Base-by-base conservation (phyloP, 2,329 filamentous ascomycete genomes). In the Microdochium paspali region DNA sequence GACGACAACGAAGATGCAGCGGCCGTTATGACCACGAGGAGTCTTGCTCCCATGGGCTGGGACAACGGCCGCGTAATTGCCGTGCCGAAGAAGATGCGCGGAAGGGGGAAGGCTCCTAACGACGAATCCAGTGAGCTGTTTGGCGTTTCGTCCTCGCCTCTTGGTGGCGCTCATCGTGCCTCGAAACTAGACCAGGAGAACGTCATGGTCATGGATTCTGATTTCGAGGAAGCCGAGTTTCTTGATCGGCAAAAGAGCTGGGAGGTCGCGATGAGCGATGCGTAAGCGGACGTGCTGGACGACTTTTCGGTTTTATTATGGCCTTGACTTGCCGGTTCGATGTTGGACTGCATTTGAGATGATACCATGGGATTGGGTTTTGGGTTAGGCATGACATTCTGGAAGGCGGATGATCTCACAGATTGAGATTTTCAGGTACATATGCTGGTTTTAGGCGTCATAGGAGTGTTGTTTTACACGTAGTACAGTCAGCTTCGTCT, bases 221-320 rank as follows among this genome's bases (percentile, higher is more conserved):
- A 88, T 59, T 88, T 88, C 60, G 81, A 76, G 49, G 85, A 89
- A 49, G 84, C 84, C 0, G 72, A 77, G 1, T 89, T 89, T 50
- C 61, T 84, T 46, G 77, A 80, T 48, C 69, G 62, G 2, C 51
- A 46, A 28, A 46, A 52, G 7, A 47, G 44, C 12, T 63, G 62
- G 32, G 67, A 68, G 24, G 61, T 69, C 44, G 69, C 73, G 12
- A 70, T 76, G 67, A 61, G 58, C 28, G 65, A 62, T 46, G 54
- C 53, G 5, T 64, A 42, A 56, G 12, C 9, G 6, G 15, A 21
- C n/a, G 12, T 20, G 15, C 35, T 10, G 18, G 6, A 15, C 15
- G 35, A 20, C 35, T 21, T n/a, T n/a, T n/a, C n/a, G n/a, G n/a
- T n/a, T n/a, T n/a, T n/a, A n/a, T n/a, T n/a, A n/a, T n/a, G n/a